These are phyloP conservation scores for Fusarium sp. DNA, from an alignment of 2,329 filamentous ascomycete genomes.

Conservation along the genomic window DNA sequence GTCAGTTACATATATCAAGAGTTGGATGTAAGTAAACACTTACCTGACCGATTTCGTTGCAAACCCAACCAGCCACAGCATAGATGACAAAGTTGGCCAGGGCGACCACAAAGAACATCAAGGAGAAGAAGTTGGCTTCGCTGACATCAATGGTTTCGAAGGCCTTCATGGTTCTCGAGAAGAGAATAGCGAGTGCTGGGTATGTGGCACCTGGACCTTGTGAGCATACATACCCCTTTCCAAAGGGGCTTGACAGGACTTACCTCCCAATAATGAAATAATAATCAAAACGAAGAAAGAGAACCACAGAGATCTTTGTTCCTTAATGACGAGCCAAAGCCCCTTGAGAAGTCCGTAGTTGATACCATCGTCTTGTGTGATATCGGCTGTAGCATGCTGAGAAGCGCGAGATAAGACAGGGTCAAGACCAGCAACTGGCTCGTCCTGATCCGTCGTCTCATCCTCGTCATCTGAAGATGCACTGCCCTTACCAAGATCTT, in stretches of 20 bases:
- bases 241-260: background rate
- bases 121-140: constrained; percentile 65
- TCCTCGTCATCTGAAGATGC: constrained; percentile 29
- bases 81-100: constrained; percentile 62
- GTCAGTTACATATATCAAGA: background rate
- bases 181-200: constrained; percentile 58
- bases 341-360: constrained; percentile 50
- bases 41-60: constrained; percentile 56
- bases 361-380: constrained; percentile 14
- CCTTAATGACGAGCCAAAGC: constrained; percentile 49
- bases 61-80: constrained; percentile 53
- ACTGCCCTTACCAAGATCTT: constrained; percentile 53
- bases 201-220: constrained; percentile 53
- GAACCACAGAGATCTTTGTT: constrained; percentile 50
- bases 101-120: constrained; percentile 70
- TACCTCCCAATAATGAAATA: constrained; percentile 49
- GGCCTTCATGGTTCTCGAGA: constrained; percentile 57
- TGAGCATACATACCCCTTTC: background rate
- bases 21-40: background rate
- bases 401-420: constrained; percentile 41
- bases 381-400: constrained; percentile 35
- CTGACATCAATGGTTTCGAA: constrained; percentile 52
- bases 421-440: constrained; percentile 48
- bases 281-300: constrained; percentile 39
- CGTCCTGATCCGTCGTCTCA: constrained; percentile 55